These are phyloP conservation scores for Endoconidiophora polonica DNA, from an alignment of 2,329 filamentous ascomycete genomes.

Conservation along the genomic window DNA sequence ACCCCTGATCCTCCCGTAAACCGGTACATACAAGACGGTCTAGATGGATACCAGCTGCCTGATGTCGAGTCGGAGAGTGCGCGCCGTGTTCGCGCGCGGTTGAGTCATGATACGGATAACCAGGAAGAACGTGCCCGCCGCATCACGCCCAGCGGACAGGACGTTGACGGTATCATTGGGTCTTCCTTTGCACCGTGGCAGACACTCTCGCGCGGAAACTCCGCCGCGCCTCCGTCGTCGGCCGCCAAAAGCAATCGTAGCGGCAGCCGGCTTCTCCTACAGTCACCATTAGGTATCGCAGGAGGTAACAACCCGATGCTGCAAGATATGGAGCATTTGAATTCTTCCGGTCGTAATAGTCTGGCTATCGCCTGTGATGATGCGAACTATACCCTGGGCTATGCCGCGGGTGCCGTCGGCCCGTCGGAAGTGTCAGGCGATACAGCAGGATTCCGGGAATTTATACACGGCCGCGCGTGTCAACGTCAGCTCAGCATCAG, in stretches of 20 bases:
- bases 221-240: slow-evolving; percentile 27
- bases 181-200: slow-evolving; percentile 38
- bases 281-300: slow-evolving; percentile 7
- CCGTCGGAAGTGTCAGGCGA: not conserved
- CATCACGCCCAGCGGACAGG: slow-evolving; percentile 30
- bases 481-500: not conserved
- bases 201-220: slow-evolving; percentile 21
- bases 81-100: not conserved
- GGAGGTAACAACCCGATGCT: not conserved
- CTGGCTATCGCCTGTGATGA: slow-evolving; percentile 1
- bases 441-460: slow-evolving; percentile 1
- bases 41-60: too few species aligned
- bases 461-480: not conserved
- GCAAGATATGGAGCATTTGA: slow-evolving; percentile 11
- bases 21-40: too few species aligned
- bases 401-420: not conserved
- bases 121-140: slow-evolving; percentile 11
- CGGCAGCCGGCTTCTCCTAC: slow-evolving; percentile 17
- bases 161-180: slow-evolving; percentile 49
- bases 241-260: slow-evolving; percentile 19
- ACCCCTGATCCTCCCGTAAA: not conserved
- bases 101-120: slow-evolving; percentile 47
- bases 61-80: not conserved
- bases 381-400: not conserved
- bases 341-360: slow-evolving; percentile 3